These are phyloP conservation scores for Marasmius oreades DNA, from an alignment of 1,284 basidiomycete genomes.

Conservation along the genomic window DNA sequence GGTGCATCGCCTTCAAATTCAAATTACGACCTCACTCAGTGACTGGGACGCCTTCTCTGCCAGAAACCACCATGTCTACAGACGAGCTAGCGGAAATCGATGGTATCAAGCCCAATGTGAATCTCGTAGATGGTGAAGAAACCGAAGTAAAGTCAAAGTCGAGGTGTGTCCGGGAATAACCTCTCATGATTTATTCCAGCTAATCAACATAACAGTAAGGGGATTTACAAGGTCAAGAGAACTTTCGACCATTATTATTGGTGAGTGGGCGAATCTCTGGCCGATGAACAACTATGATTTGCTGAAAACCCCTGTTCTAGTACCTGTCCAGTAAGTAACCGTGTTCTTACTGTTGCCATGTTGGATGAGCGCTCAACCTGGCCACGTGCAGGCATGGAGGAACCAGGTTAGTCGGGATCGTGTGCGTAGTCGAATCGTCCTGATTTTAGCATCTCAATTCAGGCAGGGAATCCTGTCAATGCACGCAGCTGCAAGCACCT, in stretches of 20 bases:
- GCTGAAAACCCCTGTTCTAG: slow-evolving; percentile 18
- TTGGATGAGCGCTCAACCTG: neutral
- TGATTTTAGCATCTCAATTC: neutral
- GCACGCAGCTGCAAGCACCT: slow-evolving; percentile 64
- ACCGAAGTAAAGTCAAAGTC: slow-evolving; percentile 37
- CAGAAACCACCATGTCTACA: slow-evolving; percentile 7
- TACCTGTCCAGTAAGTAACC: slow-evolving; percentile 38
- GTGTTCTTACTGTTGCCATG: slow-evolving; percentile 2
- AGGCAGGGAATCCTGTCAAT: slow-evolving; percentile 45
- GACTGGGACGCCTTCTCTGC: too few species aligned
- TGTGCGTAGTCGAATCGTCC: neutral
- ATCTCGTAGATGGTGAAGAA: slow-evolving; percentile 39
- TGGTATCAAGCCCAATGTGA: slow-evolving; percentile 41
- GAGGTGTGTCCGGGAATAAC: slow-evolving; percentile 26
- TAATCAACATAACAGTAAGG: slow-evolving; percentile 28
- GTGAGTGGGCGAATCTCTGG: slow-evolving; percentile 21
- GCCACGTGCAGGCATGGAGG: slow-evolving; percentile 39
- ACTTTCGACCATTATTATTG: slow-evolving; percentile 55
- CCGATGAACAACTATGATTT: neutral
- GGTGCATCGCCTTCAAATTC: neutral
- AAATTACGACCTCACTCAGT: too few species aligned
- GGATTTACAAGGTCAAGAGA: slow-evolving; percentile 48
- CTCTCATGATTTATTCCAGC: neutral
- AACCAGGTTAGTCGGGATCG: slow-evolving; percentile 35
- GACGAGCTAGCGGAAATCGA: slow-evolving; percentile 43